phyloP scores from a whole-genome alignment of 2,329 filamentous ascomycete species.

The Calcarisporium arbuscula region DNA sequence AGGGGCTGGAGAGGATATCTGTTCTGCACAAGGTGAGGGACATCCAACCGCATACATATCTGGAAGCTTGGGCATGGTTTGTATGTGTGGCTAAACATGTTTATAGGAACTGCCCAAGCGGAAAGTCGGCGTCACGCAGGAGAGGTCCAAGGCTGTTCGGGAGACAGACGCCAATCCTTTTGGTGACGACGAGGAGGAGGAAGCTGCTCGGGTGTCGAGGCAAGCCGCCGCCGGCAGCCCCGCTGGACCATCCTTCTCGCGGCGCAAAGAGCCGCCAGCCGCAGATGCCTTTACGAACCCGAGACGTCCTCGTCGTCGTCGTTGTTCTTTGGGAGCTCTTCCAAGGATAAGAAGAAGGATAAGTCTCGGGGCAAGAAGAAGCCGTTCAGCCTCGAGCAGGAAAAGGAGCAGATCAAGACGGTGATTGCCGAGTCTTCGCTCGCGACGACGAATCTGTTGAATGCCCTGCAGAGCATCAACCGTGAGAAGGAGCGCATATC shows the following conservation, averaged over 20 bases:
- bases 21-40: slow-evolving; percentile 59
- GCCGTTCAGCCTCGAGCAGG: slow-evolving; percentile 77
- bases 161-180: slow-evolving; percentile 75
- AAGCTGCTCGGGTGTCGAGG: slow-evolving; percentile 26
- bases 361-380: slow-evolving; percentile 52
- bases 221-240: slow-evolving; percentile 17
- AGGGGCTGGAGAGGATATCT: slow-evolving; percentile 74
- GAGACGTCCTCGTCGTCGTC: slow-evolving; percentile 14
- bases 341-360: slow-evolving; percentile 29
- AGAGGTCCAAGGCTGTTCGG: slow-evolving; percentile 73
- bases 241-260: slow-evolving; percentile 13
- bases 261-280: slow-evolving; percentile 14
- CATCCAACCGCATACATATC: not conserved
- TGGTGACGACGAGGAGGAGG: slow-evolving; percentile 58
- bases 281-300: slow-evolving; percentile 3
- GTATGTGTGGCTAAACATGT: too few relatives aligned
- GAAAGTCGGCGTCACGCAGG: slow-evolving; percentile 68
- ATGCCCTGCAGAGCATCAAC: slow-evolving; percentile 84
- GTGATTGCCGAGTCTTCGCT: slow-evolving; percentile 87
- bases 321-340: slow-evolving; percentile 36
- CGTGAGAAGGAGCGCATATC: slow-evolving; percentile 83
- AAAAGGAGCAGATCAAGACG: slow-evolving; percentile 80
- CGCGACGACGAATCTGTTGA: slow-evolving; percentile 83
- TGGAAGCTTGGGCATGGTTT: too few relatives aligned
- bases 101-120: slow-evolving; percentile 54